phyloP scores from a whole-genome alignment of 2,329 filamentous ascomycete genomes.

The Xylaria sp. region DNA sequence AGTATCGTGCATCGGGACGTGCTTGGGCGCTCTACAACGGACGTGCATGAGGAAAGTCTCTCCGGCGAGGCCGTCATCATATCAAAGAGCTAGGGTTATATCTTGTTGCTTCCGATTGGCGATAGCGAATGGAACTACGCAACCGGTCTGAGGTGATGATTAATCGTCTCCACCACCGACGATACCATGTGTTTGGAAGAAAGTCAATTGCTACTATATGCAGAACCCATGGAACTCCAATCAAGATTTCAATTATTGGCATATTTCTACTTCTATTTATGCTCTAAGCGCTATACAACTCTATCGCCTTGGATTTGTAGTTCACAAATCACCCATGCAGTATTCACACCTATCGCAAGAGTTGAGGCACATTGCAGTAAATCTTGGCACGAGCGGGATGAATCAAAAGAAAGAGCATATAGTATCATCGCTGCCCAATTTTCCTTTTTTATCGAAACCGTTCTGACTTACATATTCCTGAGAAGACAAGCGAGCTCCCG shows the following conservation, averaged over 20 bases:
- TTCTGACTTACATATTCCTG: background rate
- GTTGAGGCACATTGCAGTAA: background rate
- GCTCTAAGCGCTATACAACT: background rate
- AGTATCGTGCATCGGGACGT: background rate
- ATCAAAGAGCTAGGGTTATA: background rate
- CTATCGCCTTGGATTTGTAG: background rate
- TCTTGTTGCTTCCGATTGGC: background rate
- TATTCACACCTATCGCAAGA: background rate
- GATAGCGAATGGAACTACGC: background rate
- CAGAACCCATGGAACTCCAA: background rate
- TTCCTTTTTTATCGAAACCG: background rate
- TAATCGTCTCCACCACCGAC: background rate
- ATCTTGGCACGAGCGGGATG: background rate
- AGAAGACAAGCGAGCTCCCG: background rate
- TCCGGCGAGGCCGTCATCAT: background rate
- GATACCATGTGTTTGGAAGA: background rate
- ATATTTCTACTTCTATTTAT: background rate
- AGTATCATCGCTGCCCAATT: constrained; percentile 4
- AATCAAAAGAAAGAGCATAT: background rate
- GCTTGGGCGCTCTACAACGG: background rate
- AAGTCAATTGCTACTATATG: background rate
- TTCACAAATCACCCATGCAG: background rate
- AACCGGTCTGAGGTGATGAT: background rate
- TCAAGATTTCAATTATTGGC: background rate
- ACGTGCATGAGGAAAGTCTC: background rate